Evolutionary conservation across 2,329 filamentous ascomycete species (phyloP).

Genomic region (Eurotiales sp.): DNA sequence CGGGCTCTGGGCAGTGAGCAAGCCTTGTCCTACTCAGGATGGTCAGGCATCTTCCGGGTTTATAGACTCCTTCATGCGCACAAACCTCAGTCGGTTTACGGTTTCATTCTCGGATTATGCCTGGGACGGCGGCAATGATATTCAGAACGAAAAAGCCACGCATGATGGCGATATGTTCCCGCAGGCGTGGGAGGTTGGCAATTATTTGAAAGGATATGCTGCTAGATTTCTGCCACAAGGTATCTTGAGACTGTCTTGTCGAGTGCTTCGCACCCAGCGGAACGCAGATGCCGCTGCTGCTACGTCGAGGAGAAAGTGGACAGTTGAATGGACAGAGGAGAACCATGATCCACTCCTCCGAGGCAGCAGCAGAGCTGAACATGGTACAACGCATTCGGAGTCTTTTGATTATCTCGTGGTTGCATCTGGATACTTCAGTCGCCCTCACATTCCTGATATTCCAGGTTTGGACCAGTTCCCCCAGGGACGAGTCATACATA

Average conservation of each 20-base stretch:
- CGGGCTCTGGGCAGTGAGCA: conserved; percentile 62
- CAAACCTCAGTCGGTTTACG: conserved; percentile 73
- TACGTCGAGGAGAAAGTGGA: conserved; percentile 27
- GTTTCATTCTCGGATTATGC: conserved; percentile 61
- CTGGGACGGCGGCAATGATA: conserved; percentile 53
- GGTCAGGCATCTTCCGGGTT: conserved; percentile 4
- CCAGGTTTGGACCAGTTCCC: conserved; percentile 28
- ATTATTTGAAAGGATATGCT: conserved; percentile 65
- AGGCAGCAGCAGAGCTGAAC: not conserved
- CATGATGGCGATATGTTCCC: conserved; percentile 54
- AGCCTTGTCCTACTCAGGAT: conserved; percentile 44
- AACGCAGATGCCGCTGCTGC: conserved; percentile 21
- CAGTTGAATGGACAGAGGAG: conserved; percentile 33
- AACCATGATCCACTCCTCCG: not conserved
- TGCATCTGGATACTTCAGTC: conserved; percentile 72
- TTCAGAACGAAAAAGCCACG: no score
- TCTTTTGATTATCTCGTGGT: conserved; percentile 69
- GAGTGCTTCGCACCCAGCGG: conserved; percentile 29
- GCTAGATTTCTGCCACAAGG: conserved; percentile 52
- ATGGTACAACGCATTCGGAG: conserved; percentile 18
- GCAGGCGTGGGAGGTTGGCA: conserved; percentile 70
- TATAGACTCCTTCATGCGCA: conserved; percentile 56
- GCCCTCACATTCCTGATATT: conserved; percentile 51
- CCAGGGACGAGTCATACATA: conserved; percentile 59
- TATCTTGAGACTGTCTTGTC: conserved; percentile 49